Conservation (phyloP, 1,284 basidiomycete genomes). For the Bondarzewia mesenterica region DNA sequence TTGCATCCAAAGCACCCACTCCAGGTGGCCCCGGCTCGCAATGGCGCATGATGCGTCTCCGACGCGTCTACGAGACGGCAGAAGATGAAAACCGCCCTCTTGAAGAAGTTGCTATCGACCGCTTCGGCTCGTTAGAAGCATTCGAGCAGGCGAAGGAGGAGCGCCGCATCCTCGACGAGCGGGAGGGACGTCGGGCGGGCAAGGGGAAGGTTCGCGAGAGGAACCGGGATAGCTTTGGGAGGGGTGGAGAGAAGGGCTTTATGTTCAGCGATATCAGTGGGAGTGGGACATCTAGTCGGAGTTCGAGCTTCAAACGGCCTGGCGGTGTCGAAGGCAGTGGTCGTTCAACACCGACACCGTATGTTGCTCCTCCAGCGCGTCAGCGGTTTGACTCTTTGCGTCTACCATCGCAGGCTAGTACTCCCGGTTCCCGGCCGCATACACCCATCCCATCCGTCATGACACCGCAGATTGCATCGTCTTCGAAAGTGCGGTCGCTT, state of each 20-base stretch:
- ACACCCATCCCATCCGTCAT: constrained; percentile 88
- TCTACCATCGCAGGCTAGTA: constrained; percentile 32
- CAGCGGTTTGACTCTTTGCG: constrained; percentile 44
- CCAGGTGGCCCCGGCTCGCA: constrained; percentile 89
- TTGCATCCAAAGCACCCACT: constrained; percentile 39
- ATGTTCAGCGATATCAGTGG: constrained; percentile 59
- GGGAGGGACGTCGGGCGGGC: constrained; percentile 43
- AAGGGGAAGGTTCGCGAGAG: constrained; percentile 13
- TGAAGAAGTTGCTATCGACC: constrained; percentile 82
- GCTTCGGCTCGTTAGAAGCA: constrained; percentile 78
- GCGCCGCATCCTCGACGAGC: constrained; percentile 76
- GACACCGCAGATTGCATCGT: constrained; percentile 53
- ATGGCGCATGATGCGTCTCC: constrained; percentile 98
- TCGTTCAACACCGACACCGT: constrained; percentile 51
- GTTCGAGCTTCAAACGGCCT: constrained; percentile 75
- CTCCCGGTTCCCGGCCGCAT: constrained; percentile 35
- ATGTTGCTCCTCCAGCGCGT: constrained; percentile 30
- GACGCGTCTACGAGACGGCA: constrained; percentile 82
- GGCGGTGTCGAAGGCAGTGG: constrained; percentile 46
- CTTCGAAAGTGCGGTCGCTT: constrained; percentile 36
- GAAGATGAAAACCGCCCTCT: constrained; percentile 74
- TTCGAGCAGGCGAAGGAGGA: constrained; percentile 89
- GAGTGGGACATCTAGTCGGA: constrained; percentile 64
- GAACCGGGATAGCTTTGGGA: constrained; percentile 25
- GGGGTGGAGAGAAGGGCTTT: constrained; percentile 46